These are phyloP conservation scores for Kalanchoe fedtschenkoi DNA, from an alignment of 164 flowering plant species.

Conservation along the genomic window DNA sequence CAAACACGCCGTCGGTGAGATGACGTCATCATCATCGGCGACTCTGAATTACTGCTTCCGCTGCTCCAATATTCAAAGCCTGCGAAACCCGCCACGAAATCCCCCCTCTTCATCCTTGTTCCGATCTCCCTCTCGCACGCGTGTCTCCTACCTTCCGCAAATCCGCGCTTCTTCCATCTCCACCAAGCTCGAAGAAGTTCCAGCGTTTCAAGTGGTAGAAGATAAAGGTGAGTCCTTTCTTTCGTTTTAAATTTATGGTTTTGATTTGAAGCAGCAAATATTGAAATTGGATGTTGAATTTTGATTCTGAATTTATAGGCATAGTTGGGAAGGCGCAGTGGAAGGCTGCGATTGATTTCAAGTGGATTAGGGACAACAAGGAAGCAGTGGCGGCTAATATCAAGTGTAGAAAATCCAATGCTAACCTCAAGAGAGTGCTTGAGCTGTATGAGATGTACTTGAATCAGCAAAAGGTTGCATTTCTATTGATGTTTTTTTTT, in stretches of 20 bases:
- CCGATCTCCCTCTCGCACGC: neutral
- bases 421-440: conserved; percentile 70
- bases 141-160: neutral
- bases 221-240: conserved; percentile 1
- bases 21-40: conserved; percentile 1
- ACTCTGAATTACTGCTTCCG: neutral
- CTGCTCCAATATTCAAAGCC: neutral
- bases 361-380: conserved; percentile 84
- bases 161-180: neutral
- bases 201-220: neutral
- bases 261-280: no score
- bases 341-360: conserved; percentile 87
- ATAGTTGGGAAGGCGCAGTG: conserved; percentile 54
- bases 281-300: neutral
- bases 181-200: neutral
- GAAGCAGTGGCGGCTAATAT: conserved; percentile 61
- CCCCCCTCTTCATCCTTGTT: neutral
- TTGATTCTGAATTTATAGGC: neutral
- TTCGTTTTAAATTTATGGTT: neutral
- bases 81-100: neutral
- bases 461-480: conserved; percentile 69
- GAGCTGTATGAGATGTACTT: conserved; percentile 53
- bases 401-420: conserved; percentile 59
- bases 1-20: neutral
- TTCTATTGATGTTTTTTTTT: neutral